A percentile compares a stretch with the other conserved stretches of the same genome.
phyloP scores from a whole-genome alignment of 2,329 filamentous ascomycete species.

The Tricladium varicosporioides region DNA sequence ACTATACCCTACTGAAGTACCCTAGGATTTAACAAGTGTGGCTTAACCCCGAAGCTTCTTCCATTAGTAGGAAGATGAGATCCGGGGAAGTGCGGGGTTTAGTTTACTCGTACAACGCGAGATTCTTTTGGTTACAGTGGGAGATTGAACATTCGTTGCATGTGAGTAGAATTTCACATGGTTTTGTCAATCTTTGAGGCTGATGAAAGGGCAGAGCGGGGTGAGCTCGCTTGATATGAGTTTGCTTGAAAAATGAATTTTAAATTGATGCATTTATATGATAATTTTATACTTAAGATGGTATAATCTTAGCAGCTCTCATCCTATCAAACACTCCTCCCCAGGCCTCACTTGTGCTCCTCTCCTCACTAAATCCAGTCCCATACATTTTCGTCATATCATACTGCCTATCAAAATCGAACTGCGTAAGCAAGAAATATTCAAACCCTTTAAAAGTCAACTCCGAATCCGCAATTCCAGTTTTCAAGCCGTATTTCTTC shows the following conservation, averaged over 20 bases:
- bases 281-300: slow-evolving; percentile 13
- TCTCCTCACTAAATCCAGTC: slow-evolving; percentile 42
- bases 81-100: background rate
- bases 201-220: too few species aligned
- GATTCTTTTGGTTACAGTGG: too few species aligned
- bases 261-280: background rate
- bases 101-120: background rate
- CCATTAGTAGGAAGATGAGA: background rate
- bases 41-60: background rate
- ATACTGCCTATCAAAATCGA: slow-evolving; percentile 44
- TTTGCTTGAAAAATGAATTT: too few species aligned
- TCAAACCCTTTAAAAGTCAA: slow-evolving; percentile 39
- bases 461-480: slow-evolving; percentile 38
- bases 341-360: slow-evolving; percentile 39
- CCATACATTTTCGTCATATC: slow-evolving; percentile 44
- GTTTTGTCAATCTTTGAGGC: too few species aligned
- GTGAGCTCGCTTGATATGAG: too few species aligned
- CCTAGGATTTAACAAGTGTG: background rate
- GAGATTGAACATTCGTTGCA: too few species aligned
- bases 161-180: too few species aligned
- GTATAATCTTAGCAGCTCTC: slow-evolving; percentile 41
- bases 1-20: background rate
- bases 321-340: slow-evolving; percentile 43
- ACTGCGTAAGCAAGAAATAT: slow-evolving; percentile 41
- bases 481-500: slow-evolving; percentile 37